phyloP scores from a whole-genome alignment of 108 stramenopile genomes.

The Nitzschia inconspicua region DNA sequence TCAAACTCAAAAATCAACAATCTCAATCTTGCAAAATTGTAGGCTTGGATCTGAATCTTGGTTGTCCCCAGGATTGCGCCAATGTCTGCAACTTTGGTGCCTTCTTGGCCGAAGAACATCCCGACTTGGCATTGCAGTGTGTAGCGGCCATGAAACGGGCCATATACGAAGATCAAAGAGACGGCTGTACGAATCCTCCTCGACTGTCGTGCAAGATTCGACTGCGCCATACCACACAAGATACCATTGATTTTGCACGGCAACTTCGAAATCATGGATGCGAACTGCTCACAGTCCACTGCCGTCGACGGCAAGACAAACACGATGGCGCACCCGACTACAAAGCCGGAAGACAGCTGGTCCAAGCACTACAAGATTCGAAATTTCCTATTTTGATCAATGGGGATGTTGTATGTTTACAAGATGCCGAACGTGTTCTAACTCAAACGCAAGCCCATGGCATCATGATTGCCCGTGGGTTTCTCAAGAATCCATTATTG shows the following conservation, averaged over 20 bases:
- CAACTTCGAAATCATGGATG: conserved; percentile 35
- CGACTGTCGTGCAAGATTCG: conserved; percentile 53
- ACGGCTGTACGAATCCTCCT: conserved; percentile 14
- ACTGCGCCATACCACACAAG: conserved; percentile 25
- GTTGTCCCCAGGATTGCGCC: conserved; percentile 60
- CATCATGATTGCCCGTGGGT: conserved; percentile 51
- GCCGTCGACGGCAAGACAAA: conserved; percentile 39
- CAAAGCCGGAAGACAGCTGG: conserved; percentile 33
- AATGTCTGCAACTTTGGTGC: conserved; percentile 41
- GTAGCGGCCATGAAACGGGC: conserved; percentile 42
- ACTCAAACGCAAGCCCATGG: conserved; percentile 39
- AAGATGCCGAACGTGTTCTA: conserved; percentile 18
- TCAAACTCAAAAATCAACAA: conserved; percentile 28
- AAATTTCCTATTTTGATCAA: conserved; percentile 45
- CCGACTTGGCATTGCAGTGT: conserved; percentile 31
- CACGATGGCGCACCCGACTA: conserved; percentile 38
- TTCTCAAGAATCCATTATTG: conserved; percentile 36
- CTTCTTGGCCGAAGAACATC: conserved; percentile 46
- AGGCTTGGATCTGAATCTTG: conserved; percentile 58
- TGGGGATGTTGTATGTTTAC: conserved; percentile 32
- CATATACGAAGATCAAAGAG: conserved; percentile 29
- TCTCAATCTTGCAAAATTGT: conserved; percentile 11
- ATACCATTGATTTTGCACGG: conserved; percentile 36
- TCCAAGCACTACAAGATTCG: conserved; percentile 25
- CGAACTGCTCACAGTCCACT: conserved; percentile 48